Percentiles rank a stretch among this genome's conserved stretches.
Conservation (phyloP, 805 yeast genomes). For the Zygosaccharomyces pseudorouxii region DNA sequence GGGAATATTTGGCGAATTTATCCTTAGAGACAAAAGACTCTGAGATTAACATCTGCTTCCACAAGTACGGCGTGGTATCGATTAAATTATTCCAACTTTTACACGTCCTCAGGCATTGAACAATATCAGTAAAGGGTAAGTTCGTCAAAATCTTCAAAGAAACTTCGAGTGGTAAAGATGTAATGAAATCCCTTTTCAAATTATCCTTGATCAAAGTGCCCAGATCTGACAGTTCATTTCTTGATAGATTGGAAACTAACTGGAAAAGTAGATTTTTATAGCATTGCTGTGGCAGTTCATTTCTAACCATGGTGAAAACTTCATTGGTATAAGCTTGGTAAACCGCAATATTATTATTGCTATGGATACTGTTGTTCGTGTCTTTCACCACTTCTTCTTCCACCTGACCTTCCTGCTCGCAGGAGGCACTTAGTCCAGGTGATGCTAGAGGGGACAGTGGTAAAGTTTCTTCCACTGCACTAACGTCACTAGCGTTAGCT, state of each 20-base stretch:
- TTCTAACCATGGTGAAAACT: conserved; percentile 15
- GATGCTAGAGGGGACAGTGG: conserved; percentile 35
- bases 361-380: not conserved
- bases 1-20: conserved; percentile 40
- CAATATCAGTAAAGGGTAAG: conserved; percentile 59
- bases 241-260: conserved; percentile 25
- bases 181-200: conserved; percentile 68
- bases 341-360: not conserved
- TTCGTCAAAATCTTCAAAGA: conserved; percentile 57
- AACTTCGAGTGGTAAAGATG: conserved; percentile 71
- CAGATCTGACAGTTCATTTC: conserved; percentile 32
- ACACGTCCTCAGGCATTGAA: conserved; percentile 60
- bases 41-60: conserved; percentile 60
- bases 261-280: conserved; percentile 27
- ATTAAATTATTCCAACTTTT: conserved; percentile 65
- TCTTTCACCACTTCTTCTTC: conserved; percentile 2
- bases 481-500: conserved; percentile 3
- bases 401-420: conserved; percentile 5
- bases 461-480: conserved; percentile 23
- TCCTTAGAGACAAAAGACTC: conserved; percentile 55
- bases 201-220: conserved; percentile 30
- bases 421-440: conserved; percentile 24
- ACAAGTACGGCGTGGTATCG: conserved; percentile 54
- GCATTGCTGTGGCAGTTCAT: conserved; percentile 16
- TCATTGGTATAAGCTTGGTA: conserved; percentile 16